phyloP scores from a whole-genome alignment of 2,329 filamentous ascomycete genomes.

The Penicillium sp. region DNA sequence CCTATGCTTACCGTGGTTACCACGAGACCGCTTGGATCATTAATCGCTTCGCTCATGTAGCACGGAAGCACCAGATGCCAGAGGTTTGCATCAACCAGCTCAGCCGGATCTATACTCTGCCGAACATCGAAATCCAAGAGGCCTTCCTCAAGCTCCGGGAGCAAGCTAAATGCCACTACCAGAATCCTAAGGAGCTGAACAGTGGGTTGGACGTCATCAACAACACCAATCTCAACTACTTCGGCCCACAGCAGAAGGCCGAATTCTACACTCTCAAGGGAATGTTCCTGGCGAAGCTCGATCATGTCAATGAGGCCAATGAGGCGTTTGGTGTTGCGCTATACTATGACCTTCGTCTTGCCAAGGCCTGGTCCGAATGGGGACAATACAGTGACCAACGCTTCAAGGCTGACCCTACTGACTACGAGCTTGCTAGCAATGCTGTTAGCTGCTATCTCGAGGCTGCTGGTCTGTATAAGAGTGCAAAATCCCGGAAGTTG shows the following conservation, averaged over 20 bases:
- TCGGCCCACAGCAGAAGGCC: conserved; percentile 90
- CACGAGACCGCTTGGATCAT: conserved; percentile 99
- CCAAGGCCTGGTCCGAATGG: conserved; percentile 99
- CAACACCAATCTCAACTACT: conserved; percentile 98
- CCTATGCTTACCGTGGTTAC: conserved; percentile 93
- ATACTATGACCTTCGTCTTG: conserved; percentile 91
- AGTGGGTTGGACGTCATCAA: conserved; percentile 97
- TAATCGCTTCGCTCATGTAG: conserved; percentile 96
- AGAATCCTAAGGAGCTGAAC: conserved; percentile 86
- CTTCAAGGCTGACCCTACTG: conserved; percentile 83
- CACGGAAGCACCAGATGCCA: conserved; percentile 90
- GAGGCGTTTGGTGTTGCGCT: conserved; percentile 91
- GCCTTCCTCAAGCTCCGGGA: conserved; percentile 98
- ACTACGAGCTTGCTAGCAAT: conserved; percentile 80
- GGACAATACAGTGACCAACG: conserved; percentile 95
- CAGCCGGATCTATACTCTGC: conserved; percentile 95
- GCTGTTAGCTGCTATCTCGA: conserved; percentile 95
- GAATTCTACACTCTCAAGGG: conserved; percentile 99
- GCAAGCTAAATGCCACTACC: conserved; percentile 97
- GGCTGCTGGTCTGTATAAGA: conserved; percentile 94
- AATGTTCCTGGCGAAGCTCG: conserved; percentile 96
- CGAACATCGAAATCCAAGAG: conserved; percentile 99
- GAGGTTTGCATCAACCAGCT: conserved; percentile 97
- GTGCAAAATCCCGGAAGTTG: conserved; percentile 89
- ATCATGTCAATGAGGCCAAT: conserved; percentile 85